These are phyloP conservation scores for Trametes hirsuta DNA, from an alignment of 1,284 basidiomycete genomes.

Conservation along the genomic window DNA sequence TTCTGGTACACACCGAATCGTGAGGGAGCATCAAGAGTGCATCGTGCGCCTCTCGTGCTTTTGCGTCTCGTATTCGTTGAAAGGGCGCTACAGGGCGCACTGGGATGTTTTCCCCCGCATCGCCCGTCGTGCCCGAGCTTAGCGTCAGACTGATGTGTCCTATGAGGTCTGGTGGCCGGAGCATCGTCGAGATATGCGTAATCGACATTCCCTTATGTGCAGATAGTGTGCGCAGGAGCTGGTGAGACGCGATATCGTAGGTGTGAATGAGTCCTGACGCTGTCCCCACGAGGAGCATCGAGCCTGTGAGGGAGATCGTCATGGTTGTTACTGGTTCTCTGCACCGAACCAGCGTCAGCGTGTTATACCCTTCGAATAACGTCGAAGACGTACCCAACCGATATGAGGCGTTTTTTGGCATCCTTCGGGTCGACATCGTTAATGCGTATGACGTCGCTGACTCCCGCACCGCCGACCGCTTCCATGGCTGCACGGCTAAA, in stretches of 20 bases:
- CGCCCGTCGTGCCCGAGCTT: constrained; percentile 45
- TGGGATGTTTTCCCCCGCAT: constrained; percentile 61
- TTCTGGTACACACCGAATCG: constrained; percentile 38
- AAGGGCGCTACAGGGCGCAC: constrained; percentile 70
- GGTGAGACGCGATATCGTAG: constrained; percentile 90
- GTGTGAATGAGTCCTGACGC: constrained; percentile 75
- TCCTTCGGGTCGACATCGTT: constrained; percentile 52
- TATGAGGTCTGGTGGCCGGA: constrained; percentile 83
- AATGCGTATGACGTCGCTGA: constrained; percentile 68
- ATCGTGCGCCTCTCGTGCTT: constrained; percentile 68
- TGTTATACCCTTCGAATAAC: constrained; percentile 5
- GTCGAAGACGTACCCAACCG: constrained; percentile 53
- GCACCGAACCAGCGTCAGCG: constrained; percentile 1
- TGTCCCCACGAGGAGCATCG: constrained; percentile 79
- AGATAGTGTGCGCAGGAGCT: constrained; percentile 80
- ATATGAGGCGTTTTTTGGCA: constrained; percentile 61
- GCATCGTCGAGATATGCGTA: constrained; percentile 73
- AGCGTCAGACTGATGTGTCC: constrained; percentile 70
- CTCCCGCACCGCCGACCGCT: constrained; percentile 77
- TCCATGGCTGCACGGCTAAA: constrained; percentile 54
- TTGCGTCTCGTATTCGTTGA: constrained; percentile 70
- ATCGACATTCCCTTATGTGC: constrained; percentile 76
- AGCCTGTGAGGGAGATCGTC: constrained; percentile 73
- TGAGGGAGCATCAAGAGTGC: constrained; percentile 63
- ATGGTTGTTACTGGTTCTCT: constrained; percentile 73